Conservation (phyloP, 108 stramenopile species). For the Tribonema minus region DNA sequence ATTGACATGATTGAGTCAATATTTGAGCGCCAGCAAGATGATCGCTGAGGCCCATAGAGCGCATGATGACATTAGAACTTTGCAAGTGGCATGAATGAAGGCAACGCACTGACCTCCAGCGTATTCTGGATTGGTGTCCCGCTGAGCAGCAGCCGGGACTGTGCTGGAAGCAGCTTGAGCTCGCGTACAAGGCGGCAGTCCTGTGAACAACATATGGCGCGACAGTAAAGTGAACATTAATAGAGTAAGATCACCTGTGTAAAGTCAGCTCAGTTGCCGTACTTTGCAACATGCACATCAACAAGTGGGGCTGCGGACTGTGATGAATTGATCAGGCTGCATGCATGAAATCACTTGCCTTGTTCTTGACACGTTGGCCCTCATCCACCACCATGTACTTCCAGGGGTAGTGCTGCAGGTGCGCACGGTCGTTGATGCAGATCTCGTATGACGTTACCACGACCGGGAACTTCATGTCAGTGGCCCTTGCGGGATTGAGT, state of each 20-base stretch:
- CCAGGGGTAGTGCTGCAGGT: constrained; percentile 30
- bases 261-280: background rate
- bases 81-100: too few species aligned
- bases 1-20: too few species aligned
- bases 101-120: constrained; percentile 23
- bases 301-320: background rate
- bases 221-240: background rate
- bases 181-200: constrained; percentile 79
- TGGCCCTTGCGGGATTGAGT: constrained; percentile 28
- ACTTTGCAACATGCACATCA: background rate
- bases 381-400: constrained; percentile 90
- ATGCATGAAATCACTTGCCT: too few species aligned
- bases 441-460: constrained; percentile 92
- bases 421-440: constrained; percentile 31
- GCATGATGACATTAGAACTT: too few species aligned
- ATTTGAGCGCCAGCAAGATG: too few species aligned
- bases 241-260: background rate
- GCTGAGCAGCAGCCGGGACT: constrained; percentile 79
- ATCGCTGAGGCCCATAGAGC: too few species aligned
- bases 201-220: background rate
- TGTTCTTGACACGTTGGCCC: constrained; percentile 94
- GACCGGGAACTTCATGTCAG: constrained; percentile 71
- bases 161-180: constrained; percentile 75
- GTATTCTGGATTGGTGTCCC: constrained; percentile 98
- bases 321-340: constrained; percentile 7